Evolutionary conservation across 78 protist genomes (phyloP), one percentile per base, ranked within the genome.

Genomic region (Dictyostelium discoideum): DNA sequence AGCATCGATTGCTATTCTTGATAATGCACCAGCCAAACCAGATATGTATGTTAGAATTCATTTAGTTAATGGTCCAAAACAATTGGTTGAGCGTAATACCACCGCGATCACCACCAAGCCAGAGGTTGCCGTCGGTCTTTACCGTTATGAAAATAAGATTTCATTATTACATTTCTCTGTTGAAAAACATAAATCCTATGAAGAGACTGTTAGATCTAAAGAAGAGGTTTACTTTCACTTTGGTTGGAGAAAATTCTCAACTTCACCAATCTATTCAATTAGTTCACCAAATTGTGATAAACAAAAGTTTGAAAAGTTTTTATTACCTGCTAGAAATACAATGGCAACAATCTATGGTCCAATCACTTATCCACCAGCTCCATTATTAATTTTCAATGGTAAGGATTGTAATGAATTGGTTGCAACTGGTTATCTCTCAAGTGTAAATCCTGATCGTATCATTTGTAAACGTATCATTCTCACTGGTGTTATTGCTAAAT

Each of bases 401-500:
- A 24, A 40, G 10, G 54, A 46, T 3, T 73, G 95, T 60, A 37
- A n/a, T 26, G 29, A 69, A 42, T 85, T 94, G 50, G 95, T 98
- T 2, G 98, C 98, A 84, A 77, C 96, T 3, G 99, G 99, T 42
- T n/a, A 93, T 24, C 97, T 96, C 85, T 73, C 76, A 14, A 10
- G 80, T 24, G 90, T 88, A 39, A 82, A 99, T 82, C 99, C 99
- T 37, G 98, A 99, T 87, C 92, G 99, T 20, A 39, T 99, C 65
- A 80, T 98, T 50, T 32, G 99, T 87, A 98, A 99, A 98, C 42
- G 95, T 46, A 92, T 98, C 69, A 65, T 99, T 37, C 95, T 99
- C 29, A 95, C 99, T 9, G 99, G 99, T 20, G 77, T 84, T 14
- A 98, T 99, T 6, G 95, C 92, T 93, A 97, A 97, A 44, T 83